phyloP scores from a whole-genome alignment of 2,329 filamentous ascomycete species.

The Sclerotinia spermophila region DNA sequence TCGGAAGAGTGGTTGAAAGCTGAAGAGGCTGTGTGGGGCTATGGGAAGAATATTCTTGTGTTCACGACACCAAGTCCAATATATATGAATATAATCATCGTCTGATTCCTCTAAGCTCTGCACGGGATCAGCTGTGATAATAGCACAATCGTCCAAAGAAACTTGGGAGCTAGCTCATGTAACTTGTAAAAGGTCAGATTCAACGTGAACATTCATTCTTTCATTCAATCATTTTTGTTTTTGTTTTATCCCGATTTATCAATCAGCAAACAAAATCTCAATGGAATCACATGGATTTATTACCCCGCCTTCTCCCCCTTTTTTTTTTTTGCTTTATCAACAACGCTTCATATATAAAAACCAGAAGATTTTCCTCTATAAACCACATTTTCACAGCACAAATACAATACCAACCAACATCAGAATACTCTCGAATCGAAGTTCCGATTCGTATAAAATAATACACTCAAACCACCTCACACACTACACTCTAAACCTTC shows the following conservation, averaged over 20 bases:
- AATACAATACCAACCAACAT: neutral
- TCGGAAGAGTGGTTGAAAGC: neutral
- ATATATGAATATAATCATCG: neutral
- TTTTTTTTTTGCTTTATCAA: neutral
- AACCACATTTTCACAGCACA: neutral
- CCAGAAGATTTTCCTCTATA: neutral
- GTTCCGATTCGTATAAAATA: neutral
- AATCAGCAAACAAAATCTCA: neutral
- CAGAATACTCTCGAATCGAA: neutral
- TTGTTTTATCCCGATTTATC: neutral
- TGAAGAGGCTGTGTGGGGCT: too few relatives aligned
- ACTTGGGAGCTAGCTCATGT: neutral
- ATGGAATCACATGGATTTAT: neutral
- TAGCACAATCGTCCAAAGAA: neutral
- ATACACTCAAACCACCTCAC: neutral
- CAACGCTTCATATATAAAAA: neutral
- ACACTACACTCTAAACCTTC: neutral
- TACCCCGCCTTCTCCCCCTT: neutral
- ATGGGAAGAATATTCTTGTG: neutral
- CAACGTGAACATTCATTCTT: too few relatives aligned
- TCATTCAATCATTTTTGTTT: neutral
- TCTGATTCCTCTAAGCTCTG: neutral
- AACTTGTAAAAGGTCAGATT: neutral
- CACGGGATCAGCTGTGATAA: neutral
- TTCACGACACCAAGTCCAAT: neutral